Evolutionary conservation across 2,329 filamentous ascomycete species (phyloP), one percentile per base, ranked within the genome.

Genomic region (Seiridium cupressi): DNA sequence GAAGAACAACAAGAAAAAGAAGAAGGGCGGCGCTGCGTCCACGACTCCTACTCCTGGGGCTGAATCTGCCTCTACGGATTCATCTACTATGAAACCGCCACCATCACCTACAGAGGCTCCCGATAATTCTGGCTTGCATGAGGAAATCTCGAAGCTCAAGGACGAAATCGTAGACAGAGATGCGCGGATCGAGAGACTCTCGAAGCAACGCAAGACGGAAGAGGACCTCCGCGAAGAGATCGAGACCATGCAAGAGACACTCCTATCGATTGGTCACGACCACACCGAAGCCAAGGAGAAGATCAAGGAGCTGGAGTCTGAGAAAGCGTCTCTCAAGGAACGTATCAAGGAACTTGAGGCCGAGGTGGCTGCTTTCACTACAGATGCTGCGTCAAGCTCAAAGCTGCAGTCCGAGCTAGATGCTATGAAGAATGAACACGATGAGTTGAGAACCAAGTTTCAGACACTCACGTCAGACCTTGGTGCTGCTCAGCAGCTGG

Each of bases 1-100:
- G 61, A 94, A 93, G 77, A 96, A 92, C 75, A 93, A 91, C 74
- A 53, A 93, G 65, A 91, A 91, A 72, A 96, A 94, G 80, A 97
- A 96, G 83, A 94, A 93, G 79, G 86, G 85, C 18, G 84, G 82
- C 38, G 86, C 84, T 64, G 72, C 74, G 5, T 74, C 79, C 7
- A 74, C 76, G n/a, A 54, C 69, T 5, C 62, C 69, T 6, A 66
- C 67, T 18, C 68, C 73, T 9, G 64, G 70, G 6, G 72, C 77
- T 26, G 78, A 81, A 58, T 66, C 76, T 4, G 64, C 71, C 7
- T 73, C 77, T 31, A 78, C 80, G 55, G 67, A 76, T 4, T 71
- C 76, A 4, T 62, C 71, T 3, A 70, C 73, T 3, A 77, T 81
- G 35, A 68, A 72, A 3, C 65, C 72, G 0, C 67, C 74, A 1